These are phyloP conservation scores for Mikania micrantha DNA, from an alignment of 129 eudicot genomes.

Conservation along the genomic window DNA sequence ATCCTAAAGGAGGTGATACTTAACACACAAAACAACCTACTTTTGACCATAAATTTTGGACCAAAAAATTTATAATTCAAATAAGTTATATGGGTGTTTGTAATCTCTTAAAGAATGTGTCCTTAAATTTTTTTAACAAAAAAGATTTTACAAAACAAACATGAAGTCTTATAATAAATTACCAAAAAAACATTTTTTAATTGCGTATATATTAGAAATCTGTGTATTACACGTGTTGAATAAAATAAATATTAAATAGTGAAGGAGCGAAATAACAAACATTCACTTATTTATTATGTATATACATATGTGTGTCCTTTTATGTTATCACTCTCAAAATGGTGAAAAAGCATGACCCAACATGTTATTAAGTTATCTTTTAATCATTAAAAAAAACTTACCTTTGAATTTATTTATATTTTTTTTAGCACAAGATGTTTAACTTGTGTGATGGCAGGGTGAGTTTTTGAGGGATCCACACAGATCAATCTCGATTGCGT, in stretches of 20 bases:
- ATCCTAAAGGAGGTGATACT: slow-evolving; percentile 65
- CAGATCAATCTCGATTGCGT: slow-evolving; percentile 59
- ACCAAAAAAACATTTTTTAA: background rate
- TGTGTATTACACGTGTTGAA: no score
- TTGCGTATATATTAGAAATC: background rate
- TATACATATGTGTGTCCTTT: background rate
- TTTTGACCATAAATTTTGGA: background rate
- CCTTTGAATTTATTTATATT: background rate
- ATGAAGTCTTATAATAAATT: background rate
- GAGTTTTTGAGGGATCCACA: slow-evolving; percentile 67
- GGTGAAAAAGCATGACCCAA: background rate
- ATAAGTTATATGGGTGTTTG: background rate
- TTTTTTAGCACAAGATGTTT: slow-evolving; percentile 3
- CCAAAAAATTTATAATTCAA: background rate
- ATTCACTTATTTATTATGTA: no score
- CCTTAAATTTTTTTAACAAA: background rate
- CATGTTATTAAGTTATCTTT: background rate
- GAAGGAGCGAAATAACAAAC: no score
- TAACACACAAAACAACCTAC: slow-evolving; percentile 3
- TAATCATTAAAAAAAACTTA: background rate
- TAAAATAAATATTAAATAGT: no score
- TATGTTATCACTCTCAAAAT: background rate
- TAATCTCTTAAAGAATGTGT: background rate
- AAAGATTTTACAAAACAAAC: background rate
- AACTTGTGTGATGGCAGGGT: slow-evolving; percentile 34